Percentiles rank a stretch among this genome's conserved stretches.
These are phyloP conservation scores for Coemansia javaensis DNA, from an alignment of 192 early-diverging fungal genomes.

Conservation along the genomic window DNA sequence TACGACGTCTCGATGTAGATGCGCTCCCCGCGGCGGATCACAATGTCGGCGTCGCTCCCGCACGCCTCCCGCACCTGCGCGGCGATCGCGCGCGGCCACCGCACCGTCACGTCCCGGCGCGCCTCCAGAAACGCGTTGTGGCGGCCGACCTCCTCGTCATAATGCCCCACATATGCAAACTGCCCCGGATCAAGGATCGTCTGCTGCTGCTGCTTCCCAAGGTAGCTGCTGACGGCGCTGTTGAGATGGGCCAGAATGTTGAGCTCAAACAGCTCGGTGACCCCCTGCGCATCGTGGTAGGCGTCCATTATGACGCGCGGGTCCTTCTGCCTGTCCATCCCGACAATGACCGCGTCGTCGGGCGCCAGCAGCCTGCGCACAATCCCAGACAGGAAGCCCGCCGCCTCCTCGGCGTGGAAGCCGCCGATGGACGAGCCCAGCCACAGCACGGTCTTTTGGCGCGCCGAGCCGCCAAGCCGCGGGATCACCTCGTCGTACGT, in stretches of 20 bases:
- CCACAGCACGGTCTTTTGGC: constrained; percentile 79
- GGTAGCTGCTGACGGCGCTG: constrained; percentile 53
- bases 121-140: constrained; percentile 77
- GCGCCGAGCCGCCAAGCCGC: constrained; percentile 42
- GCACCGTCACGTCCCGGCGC: constrained; percentile 46
- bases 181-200: constrained; percentile 57
- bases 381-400: constrained; percentile 60
- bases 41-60: constrained; percentile 24
- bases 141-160: constrained; percentile 68
- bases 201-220: neutral
- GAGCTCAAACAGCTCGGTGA: constrained; percentile 78
- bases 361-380: constrained; percentile 52
- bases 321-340: constrained; percentile 80
- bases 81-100: constrained; percentile 35
- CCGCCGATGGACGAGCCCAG: constrained; percentile 90
- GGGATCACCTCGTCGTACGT: constrained; percentile 84
- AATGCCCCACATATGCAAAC: constrained; percentile 71
- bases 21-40: constrained; percentile 66
- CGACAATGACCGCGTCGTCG: constrained; percentile 77
- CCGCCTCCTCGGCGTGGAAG: constrained; percentile 58
- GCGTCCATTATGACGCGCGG: constrained; percentile 64
- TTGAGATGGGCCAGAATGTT: constrained; percentile 80
- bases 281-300: constrained; percentile 76
- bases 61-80: constrained; percentile 12
- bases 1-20: constrained; percentile 87